Conservation (phyloP, 306 rosid genomes). For the Dalbergia cochinchinensis region DNA sequence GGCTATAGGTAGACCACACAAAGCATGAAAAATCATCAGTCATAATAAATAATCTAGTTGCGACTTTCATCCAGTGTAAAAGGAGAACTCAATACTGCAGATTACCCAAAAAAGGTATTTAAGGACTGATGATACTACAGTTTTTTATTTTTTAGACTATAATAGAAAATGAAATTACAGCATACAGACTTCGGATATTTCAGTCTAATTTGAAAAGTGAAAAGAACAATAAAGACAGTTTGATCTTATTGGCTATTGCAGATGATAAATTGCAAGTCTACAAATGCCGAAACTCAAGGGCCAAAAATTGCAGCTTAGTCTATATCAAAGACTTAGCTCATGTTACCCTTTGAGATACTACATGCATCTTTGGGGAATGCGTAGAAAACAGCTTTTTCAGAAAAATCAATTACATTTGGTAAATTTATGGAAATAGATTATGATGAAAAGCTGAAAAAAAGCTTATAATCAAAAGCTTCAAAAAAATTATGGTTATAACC, state of each 20-base stretch:
- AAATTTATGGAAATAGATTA: too few species aligned
- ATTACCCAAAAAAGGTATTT: background rate
- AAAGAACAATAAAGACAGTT: conserved; percentile 1
- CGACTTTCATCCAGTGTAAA: conserved; percentile 4
- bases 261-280: conserved; percentile 1
- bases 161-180: background rate
- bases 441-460: too few species aligned
- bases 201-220: conserved; percentile 30
- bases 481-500: too few species aligned
- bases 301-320: conserved; percentile 11
- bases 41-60: background rate
- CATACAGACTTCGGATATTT: conserved; percentile 19
- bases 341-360: background rate
- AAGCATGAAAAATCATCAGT: conserved; percentile 38
- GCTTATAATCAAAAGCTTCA: too few species aligned
- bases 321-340: background rate
- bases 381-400: too few species aligned
- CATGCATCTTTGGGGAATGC: too few species aligned
- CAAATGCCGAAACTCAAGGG: conserved; percentile 7
- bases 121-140: background rate
- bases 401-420: too few species aligned
- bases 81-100: conserved; percentile 9
- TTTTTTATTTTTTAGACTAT: background rate
- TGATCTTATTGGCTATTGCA: background rate
- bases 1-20: conserved; percentile 65